These are phyloP conservation scores for Syzygium malaccense DNA, from an alignment of 441 rosid genomes.

Conservation along the genomic window DNA sequence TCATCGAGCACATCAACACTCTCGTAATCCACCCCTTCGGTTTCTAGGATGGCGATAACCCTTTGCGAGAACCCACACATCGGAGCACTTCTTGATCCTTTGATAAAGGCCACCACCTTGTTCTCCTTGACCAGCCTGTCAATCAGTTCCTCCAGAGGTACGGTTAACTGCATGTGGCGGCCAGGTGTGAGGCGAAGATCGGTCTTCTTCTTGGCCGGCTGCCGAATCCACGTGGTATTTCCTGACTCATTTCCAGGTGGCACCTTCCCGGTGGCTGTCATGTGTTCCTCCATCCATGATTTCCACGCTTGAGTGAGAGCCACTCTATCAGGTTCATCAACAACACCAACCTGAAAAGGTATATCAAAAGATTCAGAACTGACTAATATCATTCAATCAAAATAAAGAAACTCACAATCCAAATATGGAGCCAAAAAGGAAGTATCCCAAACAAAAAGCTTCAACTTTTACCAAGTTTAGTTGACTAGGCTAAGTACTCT, in stretches of 20 bases:
- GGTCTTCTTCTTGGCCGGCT: slow-evolving; percentile 58
- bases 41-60: slow-evolving; percentile 74
- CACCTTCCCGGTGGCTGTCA: slow-evolving; percentile 65
- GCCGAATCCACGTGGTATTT: slow-evolving; percentile 68
- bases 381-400: neutral
- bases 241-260: slow-evolving; percentile 87
- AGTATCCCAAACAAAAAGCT: neutral
- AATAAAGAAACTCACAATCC: neutral
- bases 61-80: slow-evolving; percentile 85
- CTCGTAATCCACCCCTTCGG: slow-evolving; percentile 67
- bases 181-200: slow-evolving; percentile 90
- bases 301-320: slow-evolving; percentile 78
- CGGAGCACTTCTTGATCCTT: slow-evolving; percentile 88
- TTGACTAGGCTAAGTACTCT: neutral
- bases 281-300: slow-evolving; percentile 91
- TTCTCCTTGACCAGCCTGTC: slow-evolving; percentile 73
- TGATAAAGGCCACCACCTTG: slow-evolving; percentile 82
- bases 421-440: neutral
- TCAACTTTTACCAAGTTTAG: neutral
- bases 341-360: slow-evolving; percentile 49
- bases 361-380: neutral
- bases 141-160: slow-evolving; percentile 62
- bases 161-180: slow-evolving; percentile 63
- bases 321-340: slow-evolving; percentile 58
- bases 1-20: slow-evolving; percentile 85